A percentile compares a stretch with the other conserved stretches of the same genome.
Conservation (phyloP, 495 filamentous ascomycete genomes). For the Friedmanniomyces simplex region DNA sequence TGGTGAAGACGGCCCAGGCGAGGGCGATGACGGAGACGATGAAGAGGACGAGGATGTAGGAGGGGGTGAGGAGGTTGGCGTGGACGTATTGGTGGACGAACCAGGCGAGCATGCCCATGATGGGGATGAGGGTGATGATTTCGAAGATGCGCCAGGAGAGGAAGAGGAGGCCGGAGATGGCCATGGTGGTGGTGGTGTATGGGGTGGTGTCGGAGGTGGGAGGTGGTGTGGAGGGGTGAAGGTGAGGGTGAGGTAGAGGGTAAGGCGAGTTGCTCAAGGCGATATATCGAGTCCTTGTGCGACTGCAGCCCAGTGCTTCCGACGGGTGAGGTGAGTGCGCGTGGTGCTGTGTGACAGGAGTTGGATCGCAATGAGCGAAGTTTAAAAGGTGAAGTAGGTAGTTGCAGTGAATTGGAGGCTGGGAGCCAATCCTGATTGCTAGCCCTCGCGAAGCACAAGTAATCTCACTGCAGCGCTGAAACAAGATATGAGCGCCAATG, state of each 20-base stretch:
- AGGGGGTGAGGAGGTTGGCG: constrained; percentile 62
- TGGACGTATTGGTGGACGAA: constrained; percentile 68
- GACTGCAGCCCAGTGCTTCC: neutral
- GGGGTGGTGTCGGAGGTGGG: neutral
- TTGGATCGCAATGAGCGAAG: neutral
- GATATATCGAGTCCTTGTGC: neutral
- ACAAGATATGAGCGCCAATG: neutral
- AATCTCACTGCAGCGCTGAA: neutral
- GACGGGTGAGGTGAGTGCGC: neutral
- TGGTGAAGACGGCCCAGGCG: constrained; percentile 70
- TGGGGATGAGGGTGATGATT: constrained; percentile 77
- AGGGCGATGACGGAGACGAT: constrained; percentile 72
- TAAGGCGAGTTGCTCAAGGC: too few relatives aligned
- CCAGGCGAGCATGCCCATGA: constrained; percentile 78
- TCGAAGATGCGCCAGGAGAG: constrained; percentile 71
- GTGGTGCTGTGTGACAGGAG: neutral
- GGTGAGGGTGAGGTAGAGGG: neutral
- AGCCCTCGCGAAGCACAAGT: neutral
- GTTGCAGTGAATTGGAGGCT: too few relatives aligned
- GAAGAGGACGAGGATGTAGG: constrained; percentile 79
- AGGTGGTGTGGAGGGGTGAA: neutral
- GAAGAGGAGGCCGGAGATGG: constrained; percentile 58
- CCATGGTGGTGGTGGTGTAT: constrained; percentile 18
- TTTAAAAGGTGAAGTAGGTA: neutral
- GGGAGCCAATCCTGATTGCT: neutral